Conservation (phyloP, 202 grass and related monocot species). For the Cymbopogon flexuosus region DNA sequence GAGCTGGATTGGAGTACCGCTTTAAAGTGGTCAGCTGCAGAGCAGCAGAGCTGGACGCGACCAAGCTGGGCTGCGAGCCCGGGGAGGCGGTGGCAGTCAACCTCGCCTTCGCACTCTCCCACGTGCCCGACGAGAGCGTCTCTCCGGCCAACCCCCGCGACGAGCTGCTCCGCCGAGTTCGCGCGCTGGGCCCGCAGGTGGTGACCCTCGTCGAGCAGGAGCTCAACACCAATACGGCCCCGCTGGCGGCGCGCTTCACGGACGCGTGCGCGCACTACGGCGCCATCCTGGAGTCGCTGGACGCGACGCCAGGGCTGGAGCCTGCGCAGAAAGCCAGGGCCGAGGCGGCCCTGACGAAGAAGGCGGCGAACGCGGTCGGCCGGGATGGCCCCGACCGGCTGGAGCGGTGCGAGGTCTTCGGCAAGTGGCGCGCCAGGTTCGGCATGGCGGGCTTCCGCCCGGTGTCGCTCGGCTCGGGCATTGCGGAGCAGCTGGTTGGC, state of each 20-base stretch:
- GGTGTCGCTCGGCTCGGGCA: conserved; percentile 33
- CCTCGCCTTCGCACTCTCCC: conserved; percentile 77
- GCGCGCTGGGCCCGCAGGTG: conserved; percentile 53
- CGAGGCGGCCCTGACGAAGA: conserved; percentile 52
- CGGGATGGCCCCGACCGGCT: conserved; percentile 68
- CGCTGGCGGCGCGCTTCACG: conserved; percentile 59
- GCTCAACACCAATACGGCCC: conserved; percentile 76
- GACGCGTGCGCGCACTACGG: conserved; percentile 68
- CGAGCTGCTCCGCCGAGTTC: conserved; percentile 76
- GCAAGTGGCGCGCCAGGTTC: conserved; percentile 87
- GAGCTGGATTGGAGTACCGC: conserved; percentile 38
- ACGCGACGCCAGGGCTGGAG: conserved; percentile 35
- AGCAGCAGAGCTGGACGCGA: conserved; percentile 48
- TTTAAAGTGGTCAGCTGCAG: conserved; percentile 51
- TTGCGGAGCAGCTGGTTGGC: conserved; percentile 45
- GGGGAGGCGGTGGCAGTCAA: conserved; percentile 75
- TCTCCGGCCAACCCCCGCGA: conserved; percentile 78
- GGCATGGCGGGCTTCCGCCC: conserved; percentile 75
- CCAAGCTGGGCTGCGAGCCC: conserved; percentile 47
- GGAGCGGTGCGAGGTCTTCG: conserved; percentile 85
- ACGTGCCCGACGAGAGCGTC: conserved; percentile 78
- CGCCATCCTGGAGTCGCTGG: conserved; percentile 70
- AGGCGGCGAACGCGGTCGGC: conserved; percentile 64
- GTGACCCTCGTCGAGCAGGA: conserved; percentile 83
- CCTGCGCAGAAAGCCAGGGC: conserved; percentile 34